phyloP scores from a whole-genome alignment of 148 eudicot species.

The Camellia lanceoleosa region DNA sequence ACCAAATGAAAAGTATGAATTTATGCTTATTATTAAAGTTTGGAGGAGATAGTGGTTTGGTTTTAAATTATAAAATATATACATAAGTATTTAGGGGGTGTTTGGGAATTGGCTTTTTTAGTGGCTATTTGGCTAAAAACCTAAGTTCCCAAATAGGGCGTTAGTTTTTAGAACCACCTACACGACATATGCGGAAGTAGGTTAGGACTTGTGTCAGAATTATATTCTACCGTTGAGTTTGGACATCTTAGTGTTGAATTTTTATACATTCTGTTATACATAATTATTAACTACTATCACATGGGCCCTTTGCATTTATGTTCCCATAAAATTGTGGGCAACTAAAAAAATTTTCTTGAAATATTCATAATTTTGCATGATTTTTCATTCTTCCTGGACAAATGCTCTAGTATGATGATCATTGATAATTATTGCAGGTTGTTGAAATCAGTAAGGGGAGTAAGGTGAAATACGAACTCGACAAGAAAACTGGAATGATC shows the following conservation, averaged over 20 bases:
- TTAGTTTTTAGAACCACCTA: not conserved
- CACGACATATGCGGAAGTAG: not conserved
- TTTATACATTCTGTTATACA: no score
- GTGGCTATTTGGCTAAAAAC: no score
- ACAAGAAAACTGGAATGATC: conserved; percentile 77
- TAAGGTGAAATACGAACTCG: conserved; percentile 80
- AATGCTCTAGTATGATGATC: not conserved
- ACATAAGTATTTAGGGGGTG: no score
- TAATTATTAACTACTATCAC: not conserved
- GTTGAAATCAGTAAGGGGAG: conserved; percentile 78
- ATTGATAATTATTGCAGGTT: conserved; percentile 41
- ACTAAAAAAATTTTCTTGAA: not conserved
- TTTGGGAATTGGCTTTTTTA: no score
- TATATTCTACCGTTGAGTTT: not conserved
- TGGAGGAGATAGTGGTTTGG: not conserved
- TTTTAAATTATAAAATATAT: no score
- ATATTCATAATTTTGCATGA: not conserved
- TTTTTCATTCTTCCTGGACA: not conserved
- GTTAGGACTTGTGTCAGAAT: not conserved
- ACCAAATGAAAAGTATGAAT: not conserved
- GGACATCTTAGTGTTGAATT: not conserved
- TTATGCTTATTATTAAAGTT: not conserved
- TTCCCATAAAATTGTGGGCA: not conserved
- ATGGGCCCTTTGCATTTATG: not conserved
- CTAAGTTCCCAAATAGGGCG: no score